Conservation (phyloP, 176 grass and related monocot species). For the Triticum urartu region DNA sequence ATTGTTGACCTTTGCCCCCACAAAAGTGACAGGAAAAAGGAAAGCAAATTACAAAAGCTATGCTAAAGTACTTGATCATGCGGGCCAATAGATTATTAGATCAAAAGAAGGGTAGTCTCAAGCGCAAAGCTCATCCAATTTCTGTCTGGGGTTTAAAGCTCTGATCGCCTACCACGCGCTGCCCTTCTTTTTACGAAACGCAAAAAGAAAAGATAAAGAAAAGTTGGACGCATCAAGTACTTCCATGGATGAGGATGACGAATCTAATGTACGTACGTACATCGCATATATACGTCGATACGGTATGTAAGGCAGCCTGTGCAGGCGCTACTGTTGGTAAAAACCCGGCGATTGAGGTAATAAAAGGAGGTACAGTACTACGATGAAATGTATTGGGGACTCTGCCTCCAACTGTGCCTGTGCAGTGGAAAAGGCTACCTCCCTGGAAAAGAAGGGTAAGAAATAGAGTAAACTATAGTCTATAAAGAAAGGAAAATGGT, state of each 20-base stretch:
- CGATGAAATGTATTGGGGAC: background rate
- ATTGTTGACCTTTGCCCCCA: background rate
- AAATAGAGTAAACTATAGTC: background rate
- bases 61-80: background rate
- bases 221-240: conserved; percentile 15
- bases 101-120: conserved; percentile 2
- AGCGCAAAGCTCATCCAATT: conserved; percentile 35
- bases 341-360: background rate
- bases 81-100: background rate
- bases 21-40: background rate
- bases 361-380: background rate
- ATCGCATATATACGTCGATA: background rate
- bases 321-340: background rate
- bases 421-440: background rate
- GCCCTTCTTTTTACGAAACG: conserved; percentile 37
- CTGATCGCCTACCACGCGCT: conserved; percentile 40
- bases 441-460: background rate
- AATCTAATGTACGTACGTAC: background rate
- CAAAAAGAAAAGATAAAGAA: background rate
- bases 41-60: background rate
- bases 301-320: background rate
- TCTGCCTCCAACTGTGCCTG: background rate
- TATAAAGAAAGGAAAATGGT: too few relatives aligned
- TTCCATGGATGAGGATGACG: background rate
- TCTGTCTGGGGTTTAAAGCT: conserved; percentile 29